These are phyloP conservation scores for Fusarium avenaceum DNA, from an alignment of 2,329 filamentous ascomycete genomes.

Conservation along the genomic window DNA sequence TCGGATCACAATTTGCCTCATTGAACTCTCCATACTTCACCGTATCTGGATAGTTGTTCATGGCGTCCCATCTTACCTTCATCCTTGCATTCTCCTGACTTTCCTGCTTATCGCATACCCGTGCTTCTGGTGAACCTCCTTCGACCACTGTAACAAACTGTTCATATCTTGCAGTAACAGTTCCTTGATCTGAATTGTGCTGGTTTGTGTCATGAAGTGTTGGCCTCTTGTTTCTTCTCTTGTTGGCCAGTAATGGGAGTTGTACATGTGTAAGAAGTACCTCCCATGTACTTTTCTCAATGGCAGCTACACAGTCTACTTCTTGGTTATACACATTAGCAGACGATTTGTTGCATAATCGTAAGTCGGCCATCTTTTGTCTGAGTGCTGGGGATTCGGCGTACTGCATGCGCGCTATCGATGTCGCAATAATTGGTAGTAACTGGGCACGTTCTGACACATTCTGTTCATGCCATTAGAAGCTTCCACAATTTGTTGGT, in stretches of 20 bases:
- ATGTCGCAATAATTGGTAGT: conserved; percentile 50
- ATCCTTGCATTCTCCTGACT: conserved; percentile 8
- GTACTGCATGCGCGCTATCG: conserved; percentile 51
- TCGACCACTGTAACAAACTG: neutral
- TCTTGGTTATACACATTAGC: neutral
- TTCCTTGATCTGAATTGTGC: neutral
- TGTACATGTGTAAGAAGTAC: conserved; percentile 43
- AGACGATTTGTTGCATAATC: neutral
- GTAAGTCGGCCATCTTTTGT: conserved; percentile 45
- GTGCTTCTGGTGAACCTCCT: neutral
- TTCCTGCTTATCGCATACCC: neutral
- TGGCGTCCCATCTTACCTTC: conserved; percentile 26
- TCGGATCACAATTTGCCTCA: neutral
- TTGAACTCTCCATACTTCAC: neutral
- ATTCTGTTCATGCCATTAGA: conserved; percentile 40
- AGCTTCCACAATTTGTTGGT: too few relatives aligned
- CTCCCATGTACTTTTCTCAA: conserved; percentile 45
- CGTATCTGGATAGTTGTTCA: neutral
- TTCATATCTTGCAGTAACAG: neutral
- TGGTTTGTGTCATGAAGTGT: neutral
- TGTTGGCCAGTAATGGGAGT: conserved; percentile 19
- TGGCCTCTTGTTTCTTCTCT: conserved; percentile 1
- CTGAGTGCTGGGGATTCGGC: conserved; percentile 55
- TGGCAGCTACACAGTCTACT: conserved; percentile 2
- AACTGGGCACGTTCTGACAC: conserved; percentile 48